Base-by-base conservation (phyloP, 2,329 filamentous ascomycete genomes). In the Colletotrichum incanum region DNA sequence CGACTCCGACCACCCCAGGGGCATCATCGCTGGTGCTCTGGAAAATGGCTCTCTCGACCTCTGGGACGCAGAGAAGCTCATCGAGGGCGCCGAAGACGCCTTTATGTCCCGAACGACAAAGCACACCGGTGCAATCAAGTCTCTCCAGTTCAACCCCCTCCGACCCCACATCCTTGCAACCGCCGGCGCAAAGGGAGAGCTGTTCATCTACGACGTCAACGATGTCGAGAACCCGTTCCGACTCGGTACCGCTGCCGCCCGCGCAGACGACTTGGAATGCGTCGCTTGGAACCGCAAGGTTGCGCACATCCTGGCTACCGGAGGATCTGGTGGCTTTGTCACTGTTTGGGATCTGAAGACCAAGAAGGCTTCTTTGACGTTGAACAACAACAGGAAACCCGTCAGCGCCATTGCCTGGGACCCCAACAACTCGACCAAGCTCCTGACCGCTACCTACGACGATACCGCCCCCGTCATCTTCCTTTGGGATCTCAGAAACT, bases 231-330 rank as follows among this genome's bases (percentile, higher is more conserved):
- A 93, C 80, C 94, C 96, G 6, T 97, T 97, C 84, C 91, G 95
- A 74, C 87, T 99, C 41, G 96, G 96, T 72, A 97, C 94, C 75
- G 90, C 93, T 47, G 94, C 94, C 52, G 95, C 95, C 74, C 93
- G 96, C 79, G 93, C 95, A 49, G 96, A 98, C 78, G 96, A 99
- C 77, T 94, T 98, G 75, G 96, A 98, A 79, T 97, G 95, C 76
- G 87, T 99, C 73, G 96, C 98, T 77, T 99, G 97, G 97, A 99
- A 99, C 84, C 95, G 95, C 80, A 98, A 97, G 85, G 96, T 98
- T 52, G 91, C 96, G 18, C 96, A 99, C 80, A 99, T 99, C 80
- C 86, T 99, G 76, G 96, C 96, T 23, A 98, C 96, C 12, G 96
- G 96, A 76, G 96, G 95, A 80, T 93, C 91, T 74, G 95, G 95